Base-by-base conservation (phyloP, 2,329 filamentous ascomycete species). In the Ceratocystiopsis brevicomis region DNA sequence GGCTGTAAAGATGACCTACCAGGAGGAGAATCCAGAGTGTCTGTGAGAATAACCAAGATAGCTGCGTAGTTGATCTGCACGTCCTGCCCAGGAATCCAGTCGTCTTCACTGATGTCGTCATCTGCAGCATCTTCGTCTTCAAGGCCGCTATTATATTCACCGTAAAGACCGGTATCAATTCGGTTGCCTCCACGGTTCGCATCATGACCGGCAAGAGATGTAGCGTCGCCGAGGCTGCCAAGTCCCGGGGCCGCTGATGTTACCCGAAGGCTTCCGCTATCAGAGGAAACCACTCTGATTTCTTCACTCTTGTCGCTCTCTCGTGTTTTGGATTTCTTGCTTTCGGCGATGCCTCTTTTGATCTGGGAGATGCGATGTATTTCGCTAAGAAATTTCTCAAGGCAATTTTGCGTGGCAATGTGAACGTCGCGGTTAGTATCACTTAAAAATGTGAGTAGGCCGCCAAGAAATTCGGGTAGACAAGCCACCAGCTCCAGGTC, bases 71-170 rank as follows among this genome's bases (percentile, higher is more conserved):
- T 88, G 48, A 98, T 83, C 46, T 92, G 81, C 9, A 95, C 86
- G 58, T 98, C 90, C 60, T 98, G 90, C 1, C 92, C 90, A 0
- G 92, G 92, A 39, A 96, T 79, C 86, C 88, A 98, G 56, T 96
- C 90, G 47, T 87, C 87, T 52, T 94, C 87, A 38, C 73, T 76
- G 48, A 75, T 77, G 15, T 68, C 62, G 30, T 71, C 71, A 33
- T 69, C 70, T 1, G 73, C 70, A 37, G 66, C 85, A 58, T 96
- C 90, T 60, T 96, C 88, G 1, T 87, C 90, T 0, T 87, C 90
- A 40, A 95, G 79, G 85, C 86, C 96, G 56, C 95, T 87, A 47
- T 86, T 86, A 52, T 94, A 86, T 38, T 72, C 76, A 49, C 75
- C 76, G 18, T 67, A 61, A 25, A 71, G 70, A 33, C 68, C 70